Evolutionary conservation across 352 stramenopile species (phyloP).

Genomic region (Phytophthora pseudosyringae): DNA sequence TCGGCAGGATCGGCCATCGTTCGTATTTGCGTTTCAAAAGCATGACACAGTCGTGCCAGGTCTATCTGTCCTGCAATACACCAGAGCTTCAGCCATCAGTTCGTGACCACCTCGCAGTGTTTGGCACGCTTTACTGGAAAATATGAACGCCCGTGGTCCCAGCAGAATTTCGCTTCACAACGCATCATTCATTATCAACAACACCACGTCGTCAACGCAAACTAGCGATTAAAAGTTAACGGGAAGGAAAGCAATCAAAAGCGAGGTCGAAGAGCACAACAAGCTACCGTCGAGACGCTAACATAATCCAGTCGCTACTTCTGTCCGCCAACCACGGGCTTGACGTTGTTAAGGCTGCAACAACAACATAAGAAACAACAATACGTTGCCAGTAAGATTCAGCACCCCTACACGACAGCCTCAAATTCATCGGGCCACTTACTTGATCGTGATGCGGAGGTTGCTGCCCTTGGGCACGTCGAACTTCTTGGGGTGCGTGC

Average conservation of each 20-base stretch:
- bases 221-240: no score
- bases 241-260: constrained; percentile 24
- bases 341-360: constrained; percentile 71
- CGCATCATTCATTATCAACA: no score
- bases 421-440: constrained; percentile 23
- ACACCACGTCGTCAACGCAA: background rate
- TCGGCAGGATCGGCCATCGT: no score
- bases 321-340: constrained; percentile 69
- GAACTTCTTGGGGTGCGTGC: constrained; percentile 82
- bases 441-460: constrained; percentile 86
- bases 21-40: no score
- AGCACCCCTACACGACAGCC: background rate
- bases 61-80: no score
- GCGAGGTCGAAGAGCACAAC: background rate
- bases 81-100: no score
- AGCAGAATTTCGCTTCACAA: no score
- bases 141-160: no score
- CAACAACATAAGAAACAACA: constrained; percentile 10
- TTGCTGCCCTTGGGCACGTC: constrained; percentile 80
- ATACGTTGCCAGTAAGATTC: constrained; percentile 6
- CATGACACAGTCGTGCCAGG: no score
- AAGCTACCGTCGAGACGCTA: constrained; percentile 10
- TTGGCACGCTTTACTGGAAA: no score
- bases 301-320: constrained; percentile 43
- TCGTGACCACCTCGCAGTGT: no score